Evolutionary conservation across 2,329 filamentous ascomycete genomes (phyloP), one percentile per base, ranked within the genome.

Genomic region (Epichloe glyceriae): DNA sequence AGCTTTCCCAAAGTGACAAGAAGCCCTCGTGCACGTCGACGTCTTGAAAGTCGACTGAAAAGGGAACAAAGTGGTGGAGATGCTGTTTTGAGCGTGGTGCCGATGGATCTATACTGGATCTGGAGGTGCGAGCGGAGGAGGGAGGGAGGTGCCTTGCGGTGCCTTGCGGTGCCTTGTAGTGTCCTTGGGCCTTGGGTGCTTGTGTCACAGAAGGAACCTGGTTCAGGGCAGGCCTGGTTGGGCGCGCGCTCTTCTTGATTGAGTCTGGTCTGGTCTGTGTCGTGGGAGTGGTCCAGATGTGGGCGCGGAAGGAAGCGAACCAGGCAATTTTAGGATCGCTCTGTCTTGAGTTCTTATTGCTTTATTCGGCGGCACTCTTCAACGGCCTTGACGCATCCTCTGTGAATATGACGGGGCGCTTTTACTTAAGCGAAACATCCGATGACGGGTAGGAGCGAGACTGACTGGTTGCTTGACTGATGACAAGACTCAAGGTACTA

Each of bases 71-170:
- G 67, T 71, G 71, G 76, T 78, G 76, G 75, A 79, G 75, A 77
- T 77, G 48, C 76, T 80, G 70, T 70, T 79, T 80, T 78, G 76
- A 78, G 76, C 71, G 74, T 78, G 73, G 74, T 78, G 76, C 75
- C 73, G 75, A 78, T 73, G 73, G 74, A 71, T 73, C 77, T 80
- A 79, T 78, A 78, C 77, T 80, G 71, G 72, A 79, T 80, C 75
- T 78, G 76, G 77, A 69, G 71, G 71, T 70, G 71, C 71, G 71
- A 73, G 71, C 62, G 63, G 64, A 64, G 63, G 63, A 60, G 70
- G 67, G 66, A 68, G 67, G 68, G 65, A 67, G 66, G 64, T 66
- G 61, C 67, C 62, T 68, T 68, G 62, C 68, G 69, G 72, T 76
- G 73, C 73, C 46, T 51, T 43, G 47, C 19, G 20, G 42, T 39